These are phyloP conservation scores for Agroathelia rolfsii DNA, from an alignment of 1,284 basidiomycete species.

Conservation along the genomic window DNA sequence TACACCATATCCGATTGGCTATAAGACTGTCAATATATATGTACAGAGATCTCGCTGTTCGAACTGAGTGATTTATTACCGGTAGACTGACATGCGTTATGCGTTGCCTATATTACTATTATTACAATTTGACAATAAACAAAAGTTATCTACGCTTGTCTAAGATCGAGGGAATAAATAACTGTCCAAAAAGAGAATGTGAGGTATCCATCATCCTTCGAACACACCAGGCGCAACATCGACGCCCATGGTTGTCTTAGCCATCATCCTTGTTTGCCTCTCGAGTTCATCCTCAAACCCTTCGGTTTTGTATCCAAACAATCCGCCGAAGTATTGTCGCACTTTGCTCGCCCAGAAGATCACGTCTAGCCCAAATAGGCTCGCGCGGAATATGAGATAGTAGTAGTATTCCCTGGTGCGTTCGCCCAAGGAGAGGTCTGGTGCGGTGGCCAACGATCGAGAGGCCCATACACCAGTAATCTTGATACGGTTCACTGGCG, in stretches of 20 bases:
- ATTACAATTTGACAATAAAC: too few relatives aligned
- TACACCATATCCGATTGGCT: slow-evolving; percentile 64
- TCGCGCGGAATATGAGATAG: slow-evolving; percentile 41
- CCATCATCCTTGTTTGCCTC: slow-evolving; percentile 44
- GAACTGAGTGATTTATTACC: too few relatives aligned
- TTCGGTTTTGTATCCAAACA: slow-evolving; percentile 18
- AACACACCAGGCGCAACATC: slow-evolving; percentile 37
- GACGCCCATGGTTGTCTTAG: slow-evolving; percentile 50
- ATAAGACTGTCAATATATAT: too few relatives aligned
- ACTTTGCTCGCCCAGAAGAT: slow-evolving; percentile 47
- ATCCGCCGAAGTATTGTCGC: slow-evolving; percentile 32
- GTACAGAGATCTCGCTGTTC: too few relatives aligned
- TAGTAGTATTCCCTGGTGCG: slow-evolving; percentile 38
- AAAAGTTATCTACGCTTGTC: too few relatives aligned
- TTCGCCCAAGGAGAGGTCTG: slow-evolving; percentile 27
- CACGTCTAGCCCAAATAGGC: slow-evolving; percentile 46
- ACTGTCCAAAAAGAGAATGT: too few relatives aligned
- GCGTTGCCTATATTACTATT: too few relatives aligned
- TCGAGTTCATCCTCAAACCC: slow-evolving; percentile 63
- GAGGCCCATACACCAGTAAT: slow-evolving; percentile 71
- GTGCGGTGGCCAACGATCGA: slow-evolving; percentile 34
- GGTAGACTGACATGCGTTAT: too few relatives aligned
- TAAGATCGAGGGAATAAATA: too few relatives aligned
- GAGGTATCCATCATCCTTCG: too few relatives aligned
- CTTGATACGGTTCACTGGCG: slow-evolving; percentile 81